Conservation (phyloP, 371 early-diverging fungal species). For the Chytridium lagenaria region DNA sequence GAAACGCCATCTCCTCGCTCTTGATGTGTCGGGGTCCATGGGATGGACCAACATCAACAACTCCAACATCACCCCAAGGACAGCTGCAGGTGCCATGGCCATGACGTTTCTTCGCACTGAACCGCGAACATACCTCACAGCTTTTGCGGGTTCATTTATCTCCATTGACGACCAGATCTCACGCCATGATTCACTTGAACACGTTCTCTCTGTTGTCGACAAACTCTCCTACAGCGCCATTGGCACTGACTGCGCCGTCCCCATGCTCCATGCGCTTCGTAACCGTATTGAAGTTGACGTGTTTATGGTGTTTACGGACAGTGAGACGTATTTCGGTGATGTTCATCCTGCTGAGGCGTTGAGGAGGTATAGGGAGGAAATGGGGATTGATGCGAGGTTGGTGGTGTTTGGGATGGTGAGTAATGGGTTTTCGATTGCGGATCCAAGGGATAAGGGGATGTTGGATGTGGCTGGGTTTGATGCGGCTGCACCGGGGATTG, state of each 20-base stretch:
- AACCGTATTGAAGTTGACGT: constrained; percentile 20
- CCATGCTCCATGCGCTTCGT: constrained; percentile 30
- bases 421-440: constrained; percentile 28
- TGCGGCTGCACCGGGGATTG: no score
- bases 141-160: constrained; percentile 10
- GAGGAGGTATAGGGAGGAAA: constrained; percentile 17
- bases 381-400: constrained; percentile 25
- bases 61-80: constrained; percentile 3
- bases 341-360: constrained; percentile 33
- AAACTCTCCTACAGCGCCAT: constrained; percentile 2
- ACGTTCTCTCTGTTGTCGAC: not conserved
- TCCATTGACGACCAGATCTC: constrained; percentile 4
- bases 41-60: constrained; percentile 1
- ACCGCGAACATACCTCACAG: constrained; percentile 4
- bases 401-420: constrained; percentile 29
- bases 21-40: constrained; percentile 40
- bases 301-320: constrained; percentile 31
- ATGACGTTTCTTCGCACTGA: constrained; percentile 27
- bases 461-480: no score
- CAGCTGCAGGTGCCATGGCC: constrained; percentile 29
- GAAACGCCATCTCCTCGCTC: constrained; percentile 22
- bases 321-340: constrained; percentile 29
- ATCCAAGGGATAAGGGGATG: constrained; percentile 34
- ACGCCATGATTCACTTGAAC: constrained; percentile 13
- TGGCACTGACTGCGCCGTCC: constrained; percentile 35